A percentile compares a stretch with the other conserved stretches of the same genome.
Evolutionary conservation across 2,329 filamentous ascomycete species (phyloP).

Genomic region (Aspergillus jensenii): DNA sequence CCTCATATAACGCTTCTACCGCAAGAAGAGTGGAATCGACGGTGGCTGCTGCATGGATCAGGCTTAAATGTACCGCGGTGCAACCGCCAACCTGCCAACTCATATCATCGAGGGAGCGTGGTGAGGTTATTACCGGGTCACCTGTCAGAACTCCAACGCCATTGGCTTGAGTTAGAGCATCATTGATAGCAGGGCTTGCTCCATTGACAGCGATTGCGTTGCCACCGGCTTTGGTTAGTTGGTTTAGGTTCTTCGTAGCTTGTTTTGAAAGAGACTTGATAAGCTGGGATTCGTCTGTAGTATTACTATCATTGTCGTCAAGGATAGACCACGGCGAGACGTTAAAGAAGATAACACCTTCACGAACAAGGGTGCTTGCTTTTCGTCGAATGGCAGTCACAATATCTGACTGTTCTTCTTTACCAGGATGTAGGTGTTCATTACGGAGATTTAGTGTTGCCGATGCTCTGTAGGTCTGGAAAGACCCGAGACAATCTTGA

Average conservation of each 20-base stretch:
- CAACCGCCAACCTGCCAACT: slow-evolving; percentile 93
- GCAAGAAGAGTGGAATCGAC: slow-evolving; percentile 71
- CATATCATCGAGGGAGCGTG: slow-evolving; percentile 85
- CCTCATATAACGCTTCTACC: slow-evolving; percentile 79
- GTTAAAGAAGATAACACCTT: slow-evolving; percentile 78
- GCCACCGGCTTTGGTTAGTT: slow-evolving; percentile 69
- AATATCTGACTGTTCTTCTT: slow-evolving; percentile 89
- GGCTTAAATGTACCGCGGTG: slow-evolving; percentile 76
- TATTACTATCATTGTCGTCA: slow-evolving; percentile 74
- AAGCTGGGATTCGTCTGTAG: slow-evolving; percentile 69
- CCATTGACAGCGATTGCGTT: slow-evolving; percentile 84
- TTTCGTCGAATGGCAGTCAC: slow-evolving; percentile 82
- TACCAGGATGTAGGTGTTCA: slow-evolving; percentile 83
- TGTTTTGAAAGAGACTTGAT: slow-evolving; percentile 73
- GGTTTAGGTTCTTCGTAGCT: slow-evolving; percentile 66
- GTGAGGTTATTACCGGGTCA: slow-evolving; percentile 75
- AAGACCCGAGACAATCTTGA: slow-evolving; percentile 91
- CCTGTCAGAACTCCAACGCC: slow-evolving; percentile 82
- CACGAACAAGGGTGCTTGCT: slow-evolving; percentile 77
- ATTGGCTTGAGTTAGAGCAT: slow-evolving; percentile 77
- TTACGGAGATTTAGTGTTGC: slow-evolving; percentile 88
- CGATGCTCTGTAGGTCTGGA: slow-evolving; percentile 94
- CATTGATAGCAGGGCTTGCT: slow-evolving; percentile 81
- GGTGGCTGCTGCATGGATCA: slow-evolving; percentile 74
- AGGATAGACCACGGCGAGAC: slow-evolving; percentile 79